Conservation (phyloP, 73 alveolate genomes). For the Durusdinium trenchii region DNA sequence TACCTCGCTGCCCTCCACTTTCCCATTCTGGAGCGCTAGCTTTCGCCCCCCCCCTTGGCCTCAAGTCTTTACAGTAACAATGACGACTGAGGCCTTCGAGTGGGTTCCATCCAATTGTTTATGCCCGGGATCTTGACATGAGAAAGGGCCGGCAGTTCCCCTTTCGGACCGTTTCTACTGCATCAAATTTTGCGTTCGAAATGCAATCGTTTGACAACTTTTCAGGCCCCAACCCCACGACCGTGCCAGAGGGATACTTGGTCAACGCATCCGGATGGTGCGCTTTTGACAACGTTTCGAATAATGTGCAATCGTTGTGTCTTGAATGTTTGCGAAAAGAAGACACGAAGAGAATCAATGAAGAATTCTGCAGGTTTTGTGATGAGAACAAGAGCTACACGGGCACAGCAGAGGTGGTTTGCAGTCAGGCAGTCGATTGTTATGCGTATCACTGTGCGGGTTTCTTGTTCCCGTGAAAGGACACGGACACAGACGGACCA, state of each 20-base stretch:
- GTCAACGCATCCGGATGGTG: constrained; percentile 50
- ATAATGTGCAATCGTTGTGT: not conserved
- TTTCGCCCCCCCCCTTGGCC: too few relatives aligned
- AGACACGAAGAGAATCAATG: not conserved
- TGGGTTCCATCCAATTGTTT: not conserved
- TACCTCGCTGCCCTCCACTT: too few relatives aligned
- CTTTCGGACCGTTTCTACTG: not conserved
- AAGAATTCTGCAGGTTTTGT: constrained; percentile 41
- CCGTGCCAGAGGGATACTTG: constrained; percentile 28
- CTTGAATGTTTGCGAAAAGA: not conserved
- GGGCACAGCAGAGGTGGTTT: constrained; percentile 68
- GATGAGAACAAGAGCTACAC: constrained; percentile 38
- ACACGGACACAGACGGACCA: not conserved
- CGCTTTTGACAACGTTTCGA: not conserved
- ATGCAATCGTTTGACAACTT: too few relatives aligned
- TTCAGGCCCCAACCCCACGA: constrained; percentile 34
- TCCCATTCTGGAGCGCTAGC: too few relatives aligned
- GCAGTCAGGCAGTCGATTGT: constrained; percentile 60
- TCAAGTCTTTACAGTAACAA: too few relatives aligned
- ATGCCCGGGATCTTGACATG: not conserved
- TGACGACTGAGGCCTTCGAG: constrained; percentile 29
- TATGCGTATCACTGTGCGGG: not conserved
- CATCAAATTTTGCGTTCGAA: not conserved
- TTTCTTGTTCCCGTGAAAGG: not conserved
- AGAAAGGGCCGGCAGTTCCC: not conserved